Base-by-base conservation (phyloP, 2,329 filamentous ascomycete species). In the Trichoderma atrobrunneum region DNA sequence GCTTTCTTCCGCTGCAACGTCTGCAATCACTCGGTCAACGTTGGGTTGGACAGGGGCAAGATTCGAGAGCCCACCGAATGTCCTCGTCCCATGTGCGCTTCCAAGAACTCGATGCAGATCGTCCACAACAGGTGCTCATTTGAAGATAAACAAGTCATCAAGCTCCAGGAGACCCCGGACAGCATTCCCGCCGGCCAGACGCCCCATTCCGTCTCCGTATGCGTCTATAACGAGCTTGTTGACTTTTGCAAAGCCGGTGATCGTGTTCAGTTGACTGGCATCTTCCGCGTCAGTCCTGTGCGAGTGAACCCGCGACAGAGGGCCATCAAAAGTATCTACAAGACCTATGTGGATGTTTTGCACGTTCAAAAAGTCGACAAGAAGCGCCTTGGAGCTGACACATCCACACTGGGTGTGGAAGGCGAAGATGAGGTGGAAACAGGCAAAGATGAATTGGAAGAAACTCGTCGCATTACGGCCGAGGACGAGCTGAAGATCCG, bases 211-310 rank as follows among this genome's bases (percentile, higher is more conserved):
- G 96, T 99, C 30, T 98, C 95, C 0, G 89, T 99, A 64, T 98
- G 95, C 78, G 93, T 95, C 14, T 98, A 99, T 80, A 95, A 98
- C 78, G 96, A 99, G 81, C 86, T 99, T 67, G 97, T 99, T 1
- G 96, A 99, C 83, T 92, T 97, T 71, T 98, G 96, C 87, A 98
- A 98, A 82, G 96, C 96, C 68, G 96, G 96, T 89, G 96, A 99
- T 81, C 90, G 96, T 72, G 92, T 99, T 48, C 92, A 97, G 82
- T 91, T 99, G 72, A 99, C 96, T 8, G 96, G 96, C 77, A 97
- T 99, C 77, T 99, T 98, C 88, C 92, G 96, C 75, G 94, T 94
- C 79, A 97, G 93, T 76, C 93, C 95, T 61, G 94, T 99, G 68
- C 92, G 96, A 24, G 91, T 98, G 74, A 99, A 98, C 79, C 95